These are phyloP conservation scores for Dipteronia sinensis DNA, from an alignment of 345 rosid genomes.

Conservation along the genomic window DNA sequence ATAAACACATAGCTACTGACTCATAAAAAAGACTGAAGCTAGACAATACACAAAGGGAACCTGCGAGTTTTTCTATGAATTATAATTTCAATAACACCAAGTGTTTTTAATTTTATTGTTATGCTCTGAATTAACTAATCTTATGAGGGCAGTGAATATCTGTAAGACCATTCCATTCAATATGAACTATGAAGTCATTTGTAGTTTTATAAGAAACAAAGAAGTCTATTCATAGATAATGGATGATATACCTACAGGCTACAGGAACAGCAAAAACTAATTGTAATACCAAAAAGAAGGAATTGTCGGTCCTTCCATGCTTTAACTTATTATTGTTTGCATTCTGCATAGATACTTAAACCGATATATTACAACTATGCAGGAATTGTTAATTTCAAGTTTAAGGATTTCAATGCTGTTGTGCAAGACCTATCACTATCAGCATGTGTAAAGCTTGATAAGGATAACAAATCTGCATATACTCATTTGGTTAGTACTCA, in stretches of 20 bases:
- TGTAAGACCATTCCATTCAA: no score
- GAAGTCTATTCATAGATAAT: background rate
- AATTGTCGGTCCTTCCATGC: background rate
- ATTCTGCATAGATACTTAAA: background rate
- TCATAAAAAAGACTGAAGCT: background rate
- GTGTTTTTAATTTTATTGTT: background rate
- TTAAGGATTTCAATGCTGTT: conserved; percentile 87
- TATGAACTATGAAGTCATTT: no score
- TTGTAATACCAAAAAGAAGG: background rate
- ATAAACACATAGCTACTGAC: background rate
- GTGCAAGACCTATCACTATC: conserved; percentile 81
- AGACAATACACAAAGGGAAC: background rate
- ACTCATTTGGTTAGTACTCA: conserved; percentile 71
- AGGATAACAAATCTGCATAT: conserved; percentile 86
- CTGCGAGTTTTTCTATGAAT: background rate
- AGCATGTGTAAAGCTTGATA: conserved; percentile 77
- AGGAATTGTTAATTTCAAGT: conserved; percentile 94
- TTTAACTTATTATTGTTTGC: background rate
- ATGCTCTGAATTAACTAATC: background rate
- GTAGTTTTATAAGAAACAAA: no score
- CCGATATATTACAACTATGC: conserved; percentile 36
- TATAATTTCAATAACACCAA: background rate
- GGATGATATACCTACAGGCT: background rate
- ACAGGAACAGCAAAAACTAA: background rate
- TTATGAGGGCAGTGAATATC: background rate